phyloP scores from a whole-genome alignment of 306 rosid genomes.

The Citrullus colocynthis region DNA sequence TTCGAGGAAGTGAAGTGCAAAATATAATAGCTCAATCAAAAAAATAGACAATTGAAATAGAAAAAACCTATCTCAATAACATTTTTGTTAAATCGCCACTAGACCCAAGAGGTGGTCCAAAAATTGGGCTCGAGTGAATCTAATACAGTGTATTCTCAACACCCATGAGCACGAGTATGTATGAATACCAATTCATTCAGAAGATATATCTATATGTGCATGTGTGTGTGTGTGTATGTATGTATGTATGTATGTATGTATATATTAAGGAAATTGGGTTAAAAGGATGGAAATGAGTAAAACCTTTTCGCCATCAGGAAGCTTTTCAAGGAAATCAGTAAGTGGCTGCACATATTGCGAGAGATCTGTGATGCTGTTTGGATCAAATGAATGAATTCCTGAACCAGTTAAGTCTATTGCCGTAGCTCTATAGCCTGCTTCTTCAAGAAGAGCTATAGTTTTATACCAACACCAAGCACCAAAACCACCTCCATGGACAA shows the following conservation, averaged over 20 bases:
- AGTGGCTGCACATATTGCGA: conserved; percentile 83
- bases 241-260: background rate
- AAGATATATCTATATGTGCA: background rate
- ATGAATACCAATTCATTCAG: background rate
- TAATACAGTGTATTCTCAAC: background rate
- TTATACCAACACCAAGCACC: conserved; percentile 99
- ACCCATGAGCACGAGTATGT: background rate
- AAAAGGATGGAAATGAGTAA: conserved; percentile 2
- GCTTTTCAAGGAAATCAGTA: conserved; percentile 51
- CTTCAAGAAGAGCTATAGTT: conserved; percentile 90
- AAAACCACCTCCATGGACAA: conserved; percentile 94
- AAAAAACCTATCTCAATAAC: background rate
- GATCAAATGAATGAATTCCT: conserved; percentile 69
- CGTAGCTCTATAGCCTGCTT: conserved; percentile 60
- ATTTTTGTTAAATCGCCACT: background rate
- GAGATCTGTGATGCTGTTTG: conserved; percentile 50
- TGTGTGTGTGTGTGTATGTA: background rate
- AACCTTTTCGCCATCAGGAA: conserved; percentile 69
- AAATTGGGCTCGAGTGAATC: background rate
- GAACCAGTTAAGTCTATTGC: conserved; percentile 90
- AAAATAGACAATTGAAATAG: background rate
- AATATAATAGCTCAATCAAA: background rate
- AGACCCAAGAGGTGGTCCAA: background rate
- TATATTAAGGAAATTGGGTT: conserved; percentile 6
- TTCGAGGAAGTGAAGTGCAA: background rate